Evolutionary conservation across 192 early-diverging fungal species (phyloP).

Genomic region (Backusella psychrophila): DNA sequence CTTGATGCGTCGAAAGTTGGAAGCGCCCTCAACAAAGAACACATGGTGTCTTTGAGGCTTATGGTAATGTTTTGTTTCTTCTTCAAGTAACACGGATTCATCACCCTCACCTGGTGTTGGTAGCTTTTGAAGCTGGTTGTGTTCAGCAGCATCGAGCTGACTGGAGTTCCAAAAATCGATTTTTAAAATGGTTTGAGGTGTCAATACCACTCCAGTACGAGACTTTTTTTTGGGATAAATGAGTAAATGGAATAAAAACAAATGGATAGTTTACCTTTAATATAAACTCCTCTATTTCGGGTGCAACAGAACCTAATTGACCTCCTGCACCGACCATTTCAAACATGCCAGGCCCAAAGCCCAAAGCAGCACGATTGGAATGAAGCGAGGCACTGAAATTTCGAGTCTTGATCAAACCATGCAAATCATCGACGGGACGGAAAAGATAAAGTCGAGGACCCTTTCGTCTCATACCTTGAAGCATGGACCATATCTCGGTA

Average conservation of each 20-base stretch:
- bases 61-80: not conserved
- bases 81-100: not conserved
- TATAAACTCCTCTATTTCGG: slow-evolving; percentile 53
- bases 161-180: slow-evolving; percentile 52
- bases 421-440: slow-evolving; percentile 58
- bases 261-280: slow-evolving; percentile 43
- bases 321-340: slow-evolving; percentile 25
- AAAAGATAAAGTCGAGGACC: slow-evolving; percentile 48
- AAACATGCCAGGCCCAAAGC: slow-evolving; percentile 30
- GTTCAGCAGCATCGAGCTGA: slow-evolving; percentile 17
- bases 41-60: slow-evolving; percentile 12
- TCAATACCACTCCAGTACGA: slow-evolving; percentile 54
- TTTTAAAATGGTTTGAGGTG: slow-evolving; percentile 58
- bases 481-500: slow-evolving; percentile 54
- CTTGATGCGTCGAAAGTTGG: slow-evolving; percentile 51
- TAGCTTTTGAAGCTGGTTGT: not conserved
- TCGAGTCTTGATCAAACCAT: not conserved
- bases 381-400: not conserved
- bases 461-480: slow-evolving; percentile 43
- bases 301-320: slow-evolving; percentile 29
- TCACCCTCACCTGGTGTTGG: not conserved
- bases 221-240: slow-evolving; percentile 9
- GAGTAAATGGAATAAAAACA: not conserved
- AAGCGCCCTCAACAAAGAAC: slow-evolving; percentile 45
- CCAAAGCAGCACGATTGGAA: slow-evolving; percentile 5